Evolutionary conservation across 768 basidiomycete genomes (phyloP).

Genomic region (Pholiota conissans): DNA sequence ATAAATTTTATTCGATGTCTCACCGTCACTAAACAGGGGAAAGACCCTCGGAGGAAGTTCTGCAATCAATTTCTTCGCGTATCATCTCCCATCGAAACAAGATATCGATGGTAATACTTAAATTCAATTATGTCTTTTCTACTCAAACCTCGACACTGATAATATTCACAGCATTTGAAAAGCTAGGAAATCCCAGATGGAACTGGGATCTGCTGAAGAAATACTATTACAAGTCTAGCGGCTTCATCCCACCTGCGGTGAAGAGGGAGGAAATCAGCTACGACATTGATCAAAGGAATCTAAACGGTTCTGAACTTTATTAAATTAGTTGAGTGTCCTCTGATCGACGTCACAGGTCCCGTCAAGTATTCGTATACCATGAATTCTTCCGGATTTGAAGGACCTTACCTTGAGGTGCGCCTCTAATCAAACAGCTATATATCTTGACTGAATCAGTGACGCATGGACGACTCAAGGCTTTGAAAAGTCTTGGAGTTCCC

Average conservation of each 20-base stretch:
- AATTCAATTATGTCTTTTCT: no score
- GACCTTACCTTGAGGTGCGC: not conserved
- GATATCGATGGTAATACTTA: constrained; percentile 5
- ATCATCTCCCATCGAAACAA: not conserved
- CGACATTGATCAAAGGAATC: not conserved
- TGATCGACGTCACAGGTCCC: not conserved
- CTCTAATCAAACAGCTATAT: not conserved
- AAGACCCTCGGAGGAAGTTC: constrained; percentile 41
- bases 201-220: not conserved
- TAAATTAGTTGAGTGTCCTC: not conserved
- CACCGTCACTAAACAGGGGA: not conserved
- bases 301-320: not conserved
- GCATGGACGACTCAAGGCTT: not conserved
- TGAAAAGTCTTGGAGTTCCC: not conserved
- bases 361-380: not conserved
- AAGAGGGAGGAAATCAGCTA: not conserved
- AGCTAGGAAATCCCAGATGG: not conserved
- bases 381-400: not conserved
- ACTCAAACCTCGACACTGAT: no score
- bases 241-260: not conserved
- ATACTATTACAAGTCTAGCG: not conserved
- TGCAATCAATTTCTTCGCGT: constrained; percentile 37
- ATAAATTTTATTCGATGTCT: not conserved
- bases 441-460: not conserved
- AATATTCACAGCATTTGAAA: not conserved